phyloP scores from a whole-genome alignment of 2,329 filamentous ascomycete species.

The Fusarium praegraminearum region DNA sequence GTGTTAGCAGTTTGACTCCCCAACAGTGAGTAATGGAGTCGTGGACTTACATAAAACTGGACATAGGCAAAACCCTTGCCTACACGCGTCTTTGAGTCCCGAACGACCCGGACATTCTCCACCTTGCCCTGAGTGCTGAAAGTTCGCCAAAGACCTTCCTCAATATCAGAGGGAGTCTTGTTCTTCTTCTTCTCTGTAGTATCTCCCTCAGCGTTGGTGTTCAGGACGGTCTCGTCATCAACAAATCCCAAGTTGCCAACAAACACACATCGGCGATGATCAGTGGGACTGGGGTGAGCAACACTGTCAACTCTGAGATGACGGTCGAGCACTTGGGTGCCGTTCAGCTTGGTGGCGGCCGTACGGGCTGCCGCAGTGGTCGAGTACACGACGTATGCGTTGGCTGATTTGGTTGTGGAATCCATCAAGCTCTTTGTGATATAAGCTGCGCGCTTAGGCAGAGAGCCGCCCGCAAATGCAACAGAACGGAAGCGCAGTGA shows the following conservation, averaged over 20 bases:
- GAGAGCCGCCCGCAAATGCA: conserved; percentile 78
- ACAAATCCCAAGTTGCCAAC: conserved; percentile 97
- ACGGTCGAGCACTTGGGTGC: conserved; percentile 83
- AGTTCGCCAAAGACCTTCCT: conserved; percentile 91
- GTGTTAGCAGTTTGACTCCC: conserved; percentile 11
- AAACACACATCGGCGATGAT: conserved; percentile 92
- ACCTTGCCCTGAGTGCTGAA: conserved; percentile 82
- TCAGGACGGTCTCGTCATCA: conserved; percentile 83
- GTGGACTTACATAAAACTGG: conserved; percentile 78
- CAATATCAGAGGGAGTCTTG: conserved; percentile 83
- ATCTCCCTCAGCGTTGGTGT: conserved; percentile 72
- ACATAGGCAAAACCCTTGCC: conserved; percentile 98
- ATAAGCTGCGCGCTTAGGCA: conserved; percentile 95
- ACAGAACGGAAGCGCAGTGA: conserved; percentile 95
- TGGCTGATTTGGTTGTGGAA: conserved; percentile 90
- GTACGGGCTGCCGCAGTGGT: conserved; percentile 79
- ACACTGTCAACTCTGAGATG: conserved; percentile 93
- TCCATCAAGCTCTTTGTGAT: conserved; percentile 92
- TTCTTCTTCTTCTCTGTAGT: conserved; percentile 78
- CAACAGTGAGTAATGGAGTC: not conserved
- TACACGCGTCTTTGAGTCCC: conserved; percentile 89
- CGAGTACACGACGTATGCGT: conserved; percentile 93
- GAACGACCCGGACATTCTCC: conserved; percentile 91
- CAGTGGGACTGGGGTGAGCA: conserved; percentile 84
- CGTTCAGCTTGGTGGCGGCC: conserved; percentile 83